Base-by-base conservation (phyloP, 331 rosid species). In the Quercus tomentella region DNA sequence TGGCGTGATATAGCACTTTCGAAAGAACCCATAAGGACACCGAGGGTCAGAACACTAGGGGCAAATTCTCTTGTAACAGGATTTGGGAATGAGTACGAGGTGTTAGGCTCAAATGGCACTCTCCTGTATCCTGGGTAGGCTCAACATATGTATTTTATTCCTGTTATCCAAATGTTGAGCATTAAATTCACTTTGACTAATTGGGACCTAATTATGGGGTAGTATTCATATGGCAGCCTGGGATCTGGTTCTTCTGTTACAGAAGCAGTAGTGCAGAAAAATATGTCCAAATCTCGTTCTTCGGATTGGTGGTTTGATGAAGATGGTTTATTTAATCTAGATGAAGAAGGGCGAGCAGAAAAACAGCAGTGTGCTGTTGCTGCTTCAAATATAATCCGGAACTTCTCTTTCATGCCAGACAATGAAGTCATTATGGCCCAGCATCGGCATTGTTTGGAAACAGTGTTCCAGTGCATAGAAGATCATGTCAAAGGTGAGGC, bases 351-450 rank as follows among this genome's bases (percentile, higher is more conserved):
- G 79, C 88, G 98, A 77, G 88, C 91, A 37, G 99, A 96, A 84
- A 96, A 85, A 73, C 98, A 96, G 82, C 93, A 87, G 37, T 92
- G 97, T 84, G 98, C 98, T 75, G 97, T 90, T 79, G 96, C 83
- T 61, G 99, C 98, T 81, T 96, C 99, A 75, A 96, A 96, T 89
- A 80, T 96, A 80, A 83, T 96, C 70, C 88, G 98, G 67, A 96
- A 96, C 87, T 96, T 96, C 84, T 96, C 99, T 67, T 96, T 96
- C 86, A 96, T 96, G 98, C 99, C 97, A 57, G 99, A 96, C 25
- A 96, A 96, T 86, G 99, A 96, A 84, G 84, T 87, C 70, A 88
- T 91, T 83, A 96, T 96, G 99, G 99, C 97, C 77, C 97, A 83
- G 55, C 89, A 91, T 84, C 97, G 98, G 66, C 99, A 96, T 83